Evolutionary conservation across 208 protist genomes (phyloP), one percentile per base, ranked within the genome.

Genomic region (Leishmania aethiopica): DNA sequence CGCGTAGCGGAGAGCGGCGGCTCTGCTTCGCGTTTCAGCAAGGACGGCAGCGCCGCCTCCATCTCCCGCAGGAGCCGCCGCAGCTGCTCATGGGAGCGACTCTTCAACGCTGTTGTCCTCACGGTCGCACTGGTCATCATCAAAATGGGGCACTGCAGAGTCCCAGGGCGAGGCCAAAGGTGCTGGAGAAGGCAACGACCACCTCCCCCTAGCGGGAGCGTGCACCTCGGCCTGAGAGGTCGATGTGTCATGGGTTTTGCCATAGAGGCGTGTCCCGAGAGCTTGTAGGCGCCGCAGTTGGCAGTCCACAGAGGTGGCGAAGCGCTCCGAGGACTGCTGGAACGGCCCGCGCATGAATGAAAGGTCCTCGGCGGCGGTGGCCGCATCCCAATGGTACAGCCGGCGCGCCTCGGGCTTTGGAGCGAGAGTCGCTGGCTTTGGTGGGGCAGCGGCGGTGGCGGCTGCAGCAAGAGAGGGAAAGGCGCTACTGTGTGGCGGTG

Each of bases 251-350:
- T 32, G 49, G 7, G 49, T 28, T 32, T 35, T 42, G 6, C 74
- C 75, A 51, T 82, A 86, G 40, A 79, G 66, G 2, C 74, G 83
- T 53, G 19, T 57, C 45, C 62, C 83, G 6, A 71, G 35, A 45
- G 72, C 53, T n/a, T 72, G 78, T 40, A 82, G 78, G 17, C 83
- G 83, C 78, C 78, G 74, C 83, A 86, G 51, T 60, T 86, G 83
- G 0, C 59, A 55, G 51, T 75, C 66, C 59, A 80, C 72, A 57
- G 83, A 78, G 32, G 35, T 57, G 66, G 83, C 55, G 49, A 86
- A 86, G 45, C 74, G 62, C 40, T 82, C 83, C 10, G 78, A 6
- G 0, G 78, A 71, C 73, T 82, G 83, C 57, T 77, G 78, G n/a
- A 82, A 82, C 19, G 83, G 74, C 22, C 78, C 83, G 19, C 66